phyloP scores from a whole-genome alignment of 257 asterid genomes.

The Marsdenia floribunda region DNA sequence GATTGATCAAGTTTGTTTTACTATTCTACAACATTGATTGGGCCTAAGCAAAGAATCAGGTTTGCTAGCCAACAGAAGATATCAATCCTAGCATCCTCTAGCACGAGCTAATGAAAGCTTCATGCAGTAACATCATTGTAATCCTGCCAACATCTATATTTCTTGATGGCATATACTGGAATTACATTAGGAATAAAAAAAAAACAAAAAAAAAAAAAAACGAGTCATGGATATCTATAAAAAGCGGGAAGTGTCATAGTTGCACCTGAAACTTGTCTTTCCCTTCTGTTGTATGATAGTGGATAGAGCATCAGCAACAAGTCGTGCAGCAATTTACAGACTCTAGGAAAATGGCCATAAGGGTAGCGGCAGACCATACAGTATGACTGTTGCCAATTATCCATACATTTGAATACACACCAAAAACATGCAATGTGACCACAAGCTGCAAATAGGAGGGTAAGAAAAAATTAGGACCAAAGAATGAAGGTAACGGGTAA shows the following conservation, averaged over 20 bases:
- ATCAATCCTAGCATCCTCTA: too few species aligned
- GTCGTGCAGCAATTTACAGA: conserved; percentile 45
- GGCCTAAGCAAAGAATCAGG: too few species aligned
- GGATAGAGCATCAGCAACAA: conserved; percentile 54
- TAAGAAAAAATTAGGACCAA: neutral
- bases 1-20: too few species aligned
- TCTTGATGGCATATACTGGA: too few species aligned
- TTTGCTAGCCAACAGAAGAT: too few species aligned
- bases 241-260: neutral
- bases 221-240: neutral
- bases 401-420: conserved; percentile 55
- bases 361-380: conserved; percentile 61
- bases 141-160: too few species aligned
- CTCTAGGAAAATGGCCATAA: conserved; percentile 52
- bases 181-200: neutral
- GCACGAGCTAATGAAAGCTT: too few species aligned
- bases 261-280: conserved; percentile 51
- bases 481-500: neutral
- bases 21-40: too few species aligned
- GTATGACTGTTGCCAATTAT: conserved; percentile 27
- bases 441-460: conserved; percentile 40
- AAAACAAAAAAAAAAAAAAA: too few species aligned
- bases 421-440: conserved; percentile 74
- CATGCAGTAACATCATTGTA: too few species aligned
- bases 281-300: conserved; percentile 40